Base-by-base conservation (phyloP, 352 stramenopile genomes). In the Thraustochytrium sp. region DNA sequence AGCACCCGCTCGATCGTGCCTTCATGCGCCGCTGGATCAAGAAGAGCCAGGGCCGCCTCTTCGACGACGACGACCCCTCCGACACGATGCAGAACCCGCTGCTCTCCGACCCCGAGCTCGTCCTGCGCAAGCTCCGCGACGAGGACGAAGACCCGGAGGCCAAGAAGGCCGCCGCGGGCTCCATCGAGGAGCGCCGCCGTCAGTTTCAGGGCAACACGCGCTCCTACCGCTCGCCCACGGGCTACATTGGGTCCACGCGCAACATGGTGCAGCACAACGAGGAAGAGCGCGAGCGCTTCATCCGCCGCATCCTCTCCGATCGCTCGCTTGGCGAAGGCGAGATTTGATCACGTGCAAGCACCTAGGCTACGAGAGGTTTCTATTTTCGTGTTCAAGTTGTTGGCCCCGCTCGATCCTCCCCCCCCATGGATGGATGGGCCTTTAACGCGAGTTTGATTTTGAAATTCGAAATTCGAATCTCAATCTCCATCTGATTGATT, bases 1-100 rank as follows among this genome's bases (percentile, higher is more conserved):
- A 26, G 9, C 31, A n/a, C 18, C 42, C 42, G 23, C 29, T 82
- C 31, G 21, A 51, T 16, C 16, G 31, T 4, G 18, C 8, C 23
- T 82, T 82, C 37, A 72, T 82, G 72, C 26, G 36, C 16, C 38
- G 46, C 37, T 82, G 72, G 72, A 82, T 82, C n/a, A 55, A 51
- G 37, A 63, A 68, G 40, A 38, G 37, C n/a, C 23, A 82, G 23
- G 54, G 72, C 18, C 34, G 49, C 8, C 37, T 46, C 34, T 61
- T 49, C 37, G 38, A 61, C 26, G 72, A 82, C 53, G 48, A 63
- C 0, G 59, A 72, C 8, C 16, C 1, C 40, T 21, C 16, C 40
- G 36, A 11, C n/a, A n/a, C n/a, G n/a, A 38, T n/a, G 23, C 48
- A 61, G 37, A 82, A 68, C 54, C 72, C 72, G 34, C 72, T 82